These are phyloP conservation scores for Tolypocladium pustulatum DNA, from an alignment of 2,329 filamentous ascomycete species.

Conservation along the genomic window DNA sequence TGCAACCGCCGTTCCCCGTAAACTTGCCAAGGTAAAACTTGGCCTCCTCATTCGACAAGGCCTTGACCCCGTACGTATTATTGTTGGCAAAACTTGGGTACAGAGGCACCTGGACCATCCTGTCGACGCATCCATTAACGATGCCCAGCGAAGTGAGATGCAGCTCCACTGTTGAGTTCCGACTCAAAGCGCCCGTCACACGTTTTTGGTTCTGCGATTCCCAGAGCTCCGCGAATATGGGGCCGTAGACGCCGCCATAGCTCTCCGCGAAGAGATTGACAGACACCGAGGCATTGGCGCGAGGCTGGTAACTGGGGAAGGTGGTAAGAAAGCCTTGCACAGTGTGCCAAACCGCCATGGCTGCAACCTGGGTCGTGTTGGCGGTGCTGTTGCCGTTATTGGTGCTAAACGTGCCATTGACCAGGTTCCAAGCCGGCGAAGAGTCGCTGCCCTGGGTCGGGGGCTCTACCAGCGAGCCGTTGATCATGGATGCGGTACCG, in stretches of 20 bases:
- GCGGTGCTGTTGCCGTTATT: constrained; percentile 34
- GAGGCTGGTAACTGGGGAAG: constrained; percentile 48
- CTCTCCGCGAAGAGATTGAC: constrained; percentile 60
- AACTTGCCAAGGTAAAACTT: constrained; percentile 30
- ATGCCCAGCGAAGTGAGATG: constrained; percentile 56
- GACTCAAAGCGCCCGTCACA: constrained; percentile 34
- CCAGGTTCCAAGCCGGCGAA: constrained; percentile 22
- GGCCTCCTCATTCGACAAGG: constrained; percentile 41
- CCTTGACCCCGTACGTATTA: constrained; percentile 55
- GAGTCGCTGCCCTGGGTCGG: constrained; percentile 8
- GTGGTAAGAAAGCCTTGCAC: constrained; percentile 48
- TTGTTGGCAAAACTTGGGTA: constrained; percentile 48
- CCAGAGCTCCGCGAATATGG: constrained; percentile 48
- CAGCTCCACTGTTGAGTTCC: constrained; percentile 45
- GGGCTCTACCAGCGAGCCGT: constrained; percentile 21
- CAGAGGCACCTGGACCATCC: constrained; percentile 46
- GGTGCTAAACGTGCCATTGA: constrained; percentile 58
- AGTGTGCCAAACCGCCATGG: constrained; percentile 55
- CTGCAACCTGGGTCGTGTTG: constrained; percentile 46
- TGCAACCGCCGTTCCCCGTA: constrained; percentile 34
- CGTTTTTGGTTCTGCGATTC: constrained; percentile 52
- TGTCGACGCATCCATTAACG: constrained; percentile 61
- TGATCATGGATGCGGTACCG: constrained; percentile 41
- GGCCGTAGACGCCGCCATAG: constrained; percentile 62
- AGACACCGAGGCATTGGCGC: constrained; percentile 35